Base-by-base conservation (phyloP, 2,329 filamentous ascomycete species). In the Calonectria hongkongensis region DNA sequence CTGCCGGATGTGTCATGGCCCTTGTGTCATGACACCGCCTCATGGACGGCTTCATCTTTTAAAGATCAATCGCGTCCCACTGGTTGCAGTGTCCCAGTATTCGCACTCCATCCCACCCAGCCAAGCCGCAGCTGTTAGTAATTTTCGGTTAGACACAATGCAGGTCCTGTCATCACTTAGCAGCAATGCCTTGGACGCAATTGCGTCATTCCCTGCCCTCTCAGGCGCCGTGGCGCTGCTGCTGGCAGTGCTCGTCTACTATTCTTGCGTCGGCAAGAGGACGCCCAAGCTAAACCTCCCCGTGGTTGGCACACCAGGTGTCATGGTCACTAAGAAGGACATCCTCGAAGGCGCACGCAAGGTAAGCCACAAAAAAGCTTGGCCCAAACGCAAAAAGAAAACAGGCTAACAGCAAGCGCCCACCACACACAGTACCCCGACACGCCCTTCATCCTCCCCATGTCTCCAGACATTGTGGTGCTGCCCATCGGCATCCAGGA, bases 401-500 rank as follows among this genome's bases (percentile, higher is more conserved):
- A 3, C 25, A 15, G 10, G 28, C 60, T 70, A 25, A 56, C 45
- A 10, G 12, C 8, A 13, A 5, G 5, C 9, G 8, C 33, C 15
- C 25, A 28, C 30, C 28, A 25, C 36, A 6, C 27, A 27, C 15
- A 71, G 68, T 71, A 71, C 45, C 68, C 68, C 7, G 68, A 66
- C 48, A 12, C 62, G 3, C 68, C 62, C 62, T 71, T 71, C n/a
- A 71, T 71, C 45, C 63, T 67, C 25, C 51, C 68, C 63, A 71
- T 71, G 68, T 71, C 63, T 2, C 68, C 68, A 18, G 62, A 62
- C 45, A 71, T 71, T 36, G 68, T 71, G 25, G 54, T 71, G 8
- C 45, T 71, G n/a, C 68, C 68, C 36, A 71, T 67, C 18, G 51
- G 54, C 2, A 71, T 71, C 63, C 62, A 67, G 21, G 62, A 71